Conservation (phyloP, 345 rosid genomes). For the Turritis glabra region DNA sequence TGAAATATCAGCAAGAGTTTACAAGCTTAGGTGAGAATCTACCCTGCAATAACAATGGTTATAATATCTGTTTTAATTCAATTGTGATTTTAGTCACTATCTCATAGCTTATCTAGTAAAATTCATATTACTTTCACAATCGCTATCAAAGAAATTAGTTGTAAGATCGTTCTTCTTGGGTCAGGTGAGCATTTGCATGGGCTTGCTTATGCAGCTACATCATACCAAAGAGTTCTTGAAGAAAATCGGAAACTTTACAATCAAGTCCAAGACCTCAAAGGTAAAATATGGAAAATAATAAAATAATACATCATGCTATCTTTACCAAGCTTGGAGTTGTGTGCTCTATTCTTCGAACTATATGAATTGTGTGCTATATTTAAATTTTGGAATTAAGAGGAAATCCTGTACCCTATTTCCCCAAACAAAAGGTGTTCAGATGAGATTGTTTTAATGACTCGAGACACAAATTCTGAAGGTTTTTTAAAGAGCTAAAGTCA, state of each 20-base stretch:
- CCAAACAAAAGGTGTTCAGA: too few species aligned
- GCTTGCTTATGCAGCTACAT: slow-evolving; percentile 72
- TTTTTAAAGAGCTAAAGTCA: too few species aligned
- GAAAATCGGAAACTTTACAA: slow-evolving; percentile 95
- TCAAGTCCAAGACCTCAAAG: slow-evolving; percentile 96
- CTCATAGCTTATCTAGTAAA: neutral
- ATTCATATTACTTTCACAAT: neutral
- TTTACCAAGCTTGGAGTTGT: too few species aligned
- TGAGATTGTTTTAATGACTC: neutral
- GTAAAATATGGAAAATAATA: slow-evolving; percentile 32
- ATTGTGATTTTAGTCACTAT: neutral
- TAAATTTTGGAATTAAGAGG: neutral
- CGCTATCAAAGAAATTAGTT: neutral
- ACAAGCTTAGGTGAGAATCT: slow-evolving; percentile 53
- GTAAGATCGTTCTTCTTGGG: slow-evolving; percentile 14
- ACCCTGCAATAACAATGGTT: neutral
- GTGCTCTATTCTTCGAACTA: too few species aligned
- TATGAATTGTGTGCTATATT: neutral
- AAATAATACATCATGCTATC: neutral
- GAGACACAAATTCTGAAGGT: neutral
- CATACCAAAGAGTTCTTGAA: slow-evolving; percentile 85
- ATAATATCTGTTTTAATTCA: neutral
- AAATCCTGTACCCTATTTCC: neutral
- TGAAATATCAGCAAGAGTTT: slow-evolving; percentile 64
- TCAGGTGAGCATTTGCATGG: slow-evolving; percentile 69